Conservation (phyloP, 2,329 filamentous ascomycete species). For the Arthrinium phaeospermum region DNA sequence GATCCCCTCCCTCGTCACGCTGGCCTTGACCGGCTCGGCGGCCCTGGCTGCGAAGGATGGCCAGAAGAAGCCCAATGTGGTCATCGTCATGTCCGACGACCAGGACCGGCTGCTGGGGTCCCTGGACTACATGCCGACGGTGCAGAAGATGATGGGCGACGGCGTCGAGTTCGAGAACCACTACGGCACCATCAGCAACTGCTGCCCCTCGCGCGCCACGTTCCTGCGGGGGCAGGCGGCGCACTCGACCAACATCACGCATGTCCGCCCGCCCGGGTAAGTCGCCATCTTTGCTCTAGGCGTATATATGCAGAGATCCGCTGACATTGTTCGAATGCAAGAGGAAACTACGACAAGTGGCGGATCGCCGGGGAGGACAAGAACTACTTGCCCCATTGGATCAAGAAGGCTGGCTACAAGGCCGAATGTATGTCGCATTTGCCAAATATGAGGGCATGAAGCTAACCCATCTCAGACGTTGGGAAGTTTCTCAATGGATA, state of each 20-base stretch:
- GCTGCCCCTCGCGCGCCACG: conserved; percentile 35
- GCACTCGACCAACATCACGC: conserved; percentile 36
- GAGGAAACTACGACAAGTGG: conserved; percentile 30
- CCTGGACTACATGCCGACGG: conserved; percentile 24
- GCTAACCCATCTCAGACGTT: background rate
- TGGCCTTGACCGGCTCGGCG: background rate
- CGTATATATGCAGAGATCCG: too few species aligned
- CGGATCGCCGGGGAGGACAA: conserved; percentile 23
- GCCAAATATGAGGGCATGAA: background rate
- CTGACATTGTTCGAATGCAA: too few species aligned
- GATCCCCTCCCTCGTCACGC: background rate
- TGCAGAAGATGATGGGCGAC: conserved; percentile 31
- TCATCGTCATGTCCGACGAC: conserved; percentile 37
- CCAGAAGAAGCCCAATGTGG: conserved; percentile 21
- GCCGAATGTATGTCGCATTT: conserved; percentile 22
- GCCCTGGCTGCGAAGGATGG: background rate
- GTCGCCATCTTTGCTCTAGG: background rate
- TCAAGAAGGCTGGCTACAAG: conserved; percentile 27
- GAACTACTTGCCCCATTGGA: conserved; percentile 28
- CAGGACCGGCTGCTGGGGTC: conserved; percentile 32
- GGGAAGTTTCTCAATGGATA: conserved; percentile 23
- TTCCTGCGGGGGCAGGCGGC: conserved; percentile 33
- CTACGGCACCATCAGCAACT: conserved; percentile 36
- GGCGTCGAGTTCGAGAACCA: conserved; percentile 36
- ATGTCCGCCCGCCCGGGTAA: conserved; percentile 23